Percentiles rank a stretch among this genome's conserved stretches.
phyloP scores from a whole-genome alignment of 345 rosid genomes.

The Lagerstroemia speciosa region DNA sequence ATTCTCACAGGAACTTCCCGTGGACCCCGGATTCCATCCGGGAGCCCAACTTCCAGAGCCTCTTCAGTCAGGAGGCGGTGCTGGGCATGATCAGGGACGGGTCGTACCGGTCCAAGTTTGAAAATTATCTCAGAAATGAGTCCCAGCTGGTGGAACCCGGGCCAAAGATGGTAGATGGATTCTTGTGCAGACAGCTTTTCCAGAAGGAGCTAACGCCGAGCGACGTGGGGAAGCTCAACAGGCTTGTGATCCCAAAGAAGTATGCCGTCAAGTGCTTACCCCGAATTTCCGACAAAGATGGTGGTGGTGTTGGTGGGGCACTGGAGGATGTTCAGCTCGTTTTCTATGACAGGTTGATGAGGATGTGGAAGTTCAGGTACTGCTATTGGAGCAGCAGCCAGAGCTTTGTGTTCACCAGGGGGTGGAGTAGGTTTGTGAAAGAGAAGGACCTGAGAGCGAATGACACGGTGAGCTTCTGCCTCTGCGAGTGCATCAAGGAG shows the following conservation, averaged over 20 bases:
- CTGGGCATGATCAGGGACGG: conserved; percentile 58
- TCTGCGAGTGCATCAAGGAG: conserved; percentile 21
- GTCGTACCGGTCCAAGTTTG: conserved; percentile 46
- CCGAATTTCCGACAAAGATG: conserved; percentile 14
- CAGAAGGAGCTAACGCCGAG: conserved; percentile 75
- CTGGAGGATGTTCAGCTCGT: conserved; percentile 31
- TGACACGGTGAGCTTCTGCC: conserved; percentile 41
- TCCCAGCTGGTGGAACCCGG: background rate
- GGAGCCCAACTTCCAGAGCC: conserved; percentile 41
- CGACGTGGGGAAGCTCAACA: conserved; percentile 77
- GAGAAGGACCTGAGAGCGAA: conserved; percentile 49
- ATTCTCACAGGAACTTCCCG: conserved; percentile 33
- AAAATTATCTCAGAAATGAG: conserved; percentile 18
- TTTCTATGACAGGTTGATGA: conserved; percentile 61
- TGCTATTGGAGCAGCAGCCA: conserved; percentile 92
- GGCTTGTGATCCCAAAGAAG: conserved; percentile 83
- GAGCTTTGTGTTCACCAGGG: conserved; percentile 79
- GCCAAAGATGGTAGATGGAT: conserved; percentile 7
- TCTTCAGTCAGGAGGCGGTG: conserved; percentile 27
- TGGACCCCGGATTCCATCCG: conserved; percentile 18
- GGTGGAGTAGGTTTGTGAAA: conserved; percentile 72
- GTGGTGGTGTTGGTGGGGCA: background rate
- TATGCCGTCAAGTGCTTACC: conserved; percentile 54
- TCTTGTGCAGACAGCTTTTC: conserved; percentile 37
- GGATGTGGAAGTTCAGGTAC: conserved; percentile 66